Evolutionary conservation across 768 basidiomycete genomes (phyloP), one percentile per base, ranked within the genome.

Genomic region (Serendipita sp.): DNA sequence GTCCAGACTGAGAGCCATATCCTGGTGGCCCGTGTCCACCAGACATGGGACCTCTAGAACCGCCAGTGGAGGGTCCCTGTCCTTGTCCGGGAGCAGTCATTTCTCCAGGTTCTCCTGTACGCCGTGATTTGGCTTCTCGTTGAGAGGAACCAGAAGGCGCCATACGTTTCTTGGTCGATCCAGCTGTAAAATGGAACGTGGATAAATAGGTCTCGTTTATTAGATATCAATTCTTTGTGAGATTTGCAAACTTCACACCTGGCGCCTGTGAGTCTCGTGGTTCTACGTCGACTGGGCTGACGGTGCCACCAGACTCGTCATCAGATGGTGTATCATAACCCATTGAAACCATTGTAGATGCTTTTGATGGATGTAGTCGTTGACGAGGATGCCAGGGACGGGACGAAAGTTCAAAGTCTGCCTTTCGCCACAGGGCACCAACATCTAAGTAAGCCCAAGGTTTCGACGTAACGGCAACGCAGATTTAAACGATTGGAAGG

Each of bases 261-360:
- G 41, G 41, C 41, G 41, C 41, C 13, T 41, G 41, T 5, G 41
- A 8, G 8, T 60, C 56, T 30, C 56, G 56, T 4, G 30, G 28
- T 10, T 60, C 56, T 30, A 60, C 34, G 4, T 60, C 56, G 30
- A 60, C 18, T n/a, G 56, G 56, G 56, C 56, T 60, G 16, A 35
- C 30, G 34, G 56, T 60, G 24, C 56, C 56, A 8, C 30, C 56
- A 28, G 56, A 60, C 16, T 60, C 56, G 34, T 60, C 56, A 28
- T 60, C 56, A 34, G 56, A 60, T 30, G 56, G 56, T 60, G 56
- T 60, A 34, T 60, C 56, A 35, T 60, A 60, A 8, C 28, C 56
- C 10, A n/a, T 37, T 30, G 28, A 38, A n/a, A 34, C 56, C 56
- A 60, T 60, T 60, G 4, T 60, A 18, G 48, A n/a, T 51, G 8